Base-by-base conservation (phyloP, 2,329 filamentous ascomycete genomes). In the Sporothrix globosa region DNA sequence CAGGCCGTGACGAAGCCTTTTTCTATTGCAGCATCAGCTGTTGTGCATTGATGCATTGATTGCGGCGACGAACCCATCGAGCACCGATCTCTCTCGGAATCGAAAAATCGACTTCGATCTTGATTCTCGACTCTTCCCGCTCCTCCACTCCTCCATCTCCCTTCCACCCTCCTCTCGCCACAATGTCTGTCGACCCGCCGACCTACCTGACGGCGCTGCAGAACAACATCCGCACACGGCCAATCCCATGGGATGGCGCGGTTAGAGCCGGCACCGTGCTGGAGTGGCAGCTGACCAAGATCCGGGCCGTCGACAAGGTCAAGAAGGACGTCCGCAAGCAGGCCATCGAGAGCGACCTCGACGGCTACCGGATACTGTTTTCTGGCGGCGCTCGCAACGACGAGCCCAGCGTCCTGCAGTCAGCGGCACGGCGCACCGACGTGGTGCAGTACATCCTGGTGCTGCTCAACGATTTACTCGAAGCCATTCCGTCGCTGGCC, bases 171-270 rank as follows among this genome's bases (percentile, higher is more conserved):
- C 65, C 30, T 34, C 48, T 10, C 41, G 44, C 7, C 72, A 76
- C 68, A 76, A 97, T 97, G 94, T 95, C 93, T 79, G 88, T 97
- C 81, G 93, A 97, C 79, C 91, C 93, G 76, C 94, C 94, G 72
- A 92, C 92, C 72, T 97, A 97, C 81, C 89, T 89, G 71, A 83
- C 83, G 79, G 95, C 93, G 75, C 87, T 97, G 76, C 94, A 97
- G 84, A 96, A 92, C 88, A 98, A 98, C 85, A 97, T 98, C 80
- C 92, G 96, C 79, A 91, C 92, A 78, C 89, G 96, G 75, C 94
- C 94, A 74, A 97, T 99, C 82, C 94, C 95, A 71, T 99, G 96
- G 96, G 95, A 98, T 82, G 95, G 95, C 77, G 94, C 95, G 77
- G 93, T 97, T 75, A 89, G 96, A 80, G 93, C 93, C 76, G 93